These are phyloP conservation scores for Eucommia ulmoides DNA, from an alignment of 257 asterid genomes.

Conservation along the genomic window DNA sequence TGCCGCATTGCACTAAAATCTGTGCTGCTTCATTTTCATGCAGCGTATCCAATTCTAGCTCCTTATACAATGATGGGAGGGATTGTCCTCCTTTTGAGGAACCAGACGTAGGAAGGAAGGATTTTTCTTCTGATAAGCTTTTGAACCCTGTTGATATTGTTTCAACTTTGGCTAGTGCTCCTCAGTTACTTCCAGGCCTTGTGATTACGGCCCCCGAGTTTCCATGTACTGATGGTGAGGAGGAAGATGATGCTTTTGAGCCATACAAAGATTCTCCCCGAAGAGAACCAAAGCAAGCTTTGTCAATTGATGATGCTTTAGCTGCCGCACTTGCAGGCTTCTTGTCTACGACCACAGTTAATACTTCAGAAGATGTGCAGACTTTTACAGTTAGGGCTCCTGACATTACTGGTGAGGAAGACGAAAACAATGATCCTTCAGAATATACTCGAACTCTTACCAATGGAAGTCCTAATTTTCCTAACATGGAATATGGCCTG, in stretches of 20 bases:
- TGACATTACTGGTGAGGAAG: constrained; percentile 21
- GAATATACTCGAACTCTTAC: constrained; percentile 27
- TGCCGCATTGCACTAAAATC: constrained; percentile 42
- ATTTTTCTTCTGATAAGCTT: constrained; percentile 17
- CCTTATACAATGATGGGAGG: constrained; percentile 30
- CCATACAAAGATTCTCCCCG: constrained; percentile 23
- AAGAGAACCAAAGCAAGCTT: constrained; percentile 24
- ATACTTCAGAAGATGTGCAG: constrained; percentile 17
- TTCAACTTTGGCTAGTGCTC: constrained; percentile 11
- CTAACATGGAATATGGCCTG: too few species aligned
- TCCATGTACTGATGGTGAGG: constrained; percentile 45
- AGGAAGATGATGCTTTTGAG: constrained; percentile 25
- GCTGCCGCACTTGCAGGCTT: constrained; percentile 82
- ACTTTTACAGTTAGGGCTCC: constrained; percentile 10
- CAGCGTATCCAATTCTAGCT: constrained; percentile 48
- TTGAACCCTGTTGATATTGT: constrained; percentile 20
- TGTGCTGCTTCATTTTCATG: constrained; percentile 72
- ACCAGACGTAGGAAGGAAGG: constrained; percentile 35
- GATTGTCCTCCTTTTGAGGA: constrained; percentile 24
- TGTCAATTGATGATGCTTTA: constrained; percentile 70
- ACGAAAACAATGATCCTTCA: constrained; percentile 18
- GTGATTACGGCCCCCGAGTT: constrained; percentile 69
- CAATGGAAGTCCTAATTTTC: constrained; percentile 55
- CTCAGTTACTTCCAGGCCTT: constrained; percentile 36
- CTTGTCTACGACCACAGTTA: constrained; percentile 19